Base-by-base conservation (phyloP, 208 protist genomes). In the Leptomonas seymouri region DNA sequence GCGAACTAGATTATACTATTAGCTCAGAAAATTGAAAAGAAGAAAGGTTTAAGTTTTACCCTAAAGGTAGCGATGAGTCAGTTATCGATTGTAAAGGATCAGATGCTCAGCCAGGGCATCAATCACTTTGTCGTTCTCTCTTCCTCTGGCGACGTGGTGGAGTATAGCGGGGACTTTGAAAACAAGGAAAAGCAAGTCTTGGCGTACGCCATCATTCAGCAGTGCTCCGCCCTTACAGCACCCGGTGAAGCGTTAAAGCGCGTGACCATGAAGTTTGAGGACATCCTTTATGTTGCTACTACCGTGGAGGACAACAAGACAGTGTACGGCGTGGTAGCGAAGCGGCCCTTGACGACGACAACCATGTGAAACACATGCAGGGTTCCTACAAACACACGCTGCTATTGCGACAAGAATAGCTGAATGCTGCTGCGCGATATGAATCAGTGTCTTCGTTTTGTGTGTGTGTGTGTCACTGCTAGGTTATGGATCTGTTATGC, bases 51-150 rank as follows among this genome's bases (percentile, higher is more conserved):
- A n/a, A n/a, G n/a, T n/a, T n/a, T n/a, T n/a, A n/a, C n/a, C n/a
- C n/a, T n/a, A 36, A 16, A 46, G 15, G 41, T 18, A 34, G 28
- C 3, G 25, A 94, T 93, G 85, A 84, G 75, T n/a, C 81, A 91
- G 65, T 34, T 88, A 11, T 75, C 62, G 48, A 83, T 84, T 60
- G 77, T 97, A 42, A 94, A 94, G 67, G 92, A 97, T 54, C 87
- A 91, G 44, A 82, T 97, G 48, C 81, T 93, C 11, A 90, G 85
- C 49, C 83, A 93, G 50, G 86, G 87, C n/a, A 77, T 83, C 30
- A 95, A 93, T 34, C 82, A 95, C 67, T 97, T 93, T 61, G 83
- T 93, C 4, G 86, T 97, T 27, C 76, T 95, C 21, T 81, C 87
- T 15, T 76, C 80, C 8, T 59, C 78, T 8, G 89, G 92, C 2